Conservation (phyloP, 164 flowering plant species). For the Piper longum region DNA sequence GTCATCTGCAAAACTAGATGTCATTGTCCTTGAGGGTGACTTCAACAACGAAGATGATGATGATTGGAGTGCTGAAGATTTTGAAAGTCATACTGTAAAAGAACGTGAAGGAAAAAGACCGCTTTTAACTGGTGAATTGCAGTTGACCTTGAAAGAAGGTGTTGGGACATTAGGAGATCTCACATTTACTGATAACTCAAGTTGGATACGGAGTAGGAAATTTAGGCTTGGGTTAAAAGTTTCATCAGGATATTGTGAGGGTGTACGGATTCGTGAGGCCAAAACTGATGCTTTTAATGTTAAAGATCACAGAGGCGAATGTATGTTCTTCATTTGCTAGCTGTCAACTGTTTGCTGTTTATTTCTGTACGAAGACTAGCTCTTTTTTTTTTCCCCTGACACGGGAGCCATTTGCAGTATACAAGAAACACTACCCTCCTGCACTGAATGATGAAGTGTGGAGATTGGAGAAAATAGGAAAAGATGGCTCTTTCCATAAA, state of each 20-base stretch:
- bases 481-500: conserved; percentile 91
- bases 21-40: conserved; percentile 96
- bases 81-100: conserved; percentile 81
- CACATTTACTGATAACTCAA: conserved; percentile 94
- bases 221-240: conserved; percentile 88
- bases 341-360: not conserved
- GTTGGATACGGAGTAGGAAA: conserved; percentile 94
- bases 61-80: conserved; percentile 70
- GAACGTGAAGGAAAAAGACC: conserved; percentile 98
- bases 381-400: not conserved
- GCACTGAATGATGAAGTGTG: conserved; percentile 76
- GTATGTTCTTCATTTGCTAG: conserved; percentile 26
- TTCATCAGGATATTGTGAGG: conserved; percentile 59
- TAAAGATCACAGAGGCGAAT: conserved; percentile 96
- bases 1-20: conserved; percentile 60
- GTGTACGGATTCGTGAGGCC: conserved; percentile 74
- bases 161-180: conserved; percentile 88
- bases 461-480: conserved; percentile 94
- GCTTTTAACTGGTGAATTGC: conserved; percentile 77
- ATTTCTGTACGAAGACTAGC: not conserved
- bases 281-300: conserved; percentile 93
- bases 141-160: conserved; percentile 75
- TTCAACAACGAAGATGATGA: conserved; percentile 83
- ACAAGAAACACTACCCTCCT: conserved; percentile 97
- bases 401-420: conserved; percentile 33